A percentile compares a stretch with the other conserved stretches of the same genome.
phyloP scores from a whole-genome alignment of 305 asterid genomes.

The Fraxinus sp. region DNA sequence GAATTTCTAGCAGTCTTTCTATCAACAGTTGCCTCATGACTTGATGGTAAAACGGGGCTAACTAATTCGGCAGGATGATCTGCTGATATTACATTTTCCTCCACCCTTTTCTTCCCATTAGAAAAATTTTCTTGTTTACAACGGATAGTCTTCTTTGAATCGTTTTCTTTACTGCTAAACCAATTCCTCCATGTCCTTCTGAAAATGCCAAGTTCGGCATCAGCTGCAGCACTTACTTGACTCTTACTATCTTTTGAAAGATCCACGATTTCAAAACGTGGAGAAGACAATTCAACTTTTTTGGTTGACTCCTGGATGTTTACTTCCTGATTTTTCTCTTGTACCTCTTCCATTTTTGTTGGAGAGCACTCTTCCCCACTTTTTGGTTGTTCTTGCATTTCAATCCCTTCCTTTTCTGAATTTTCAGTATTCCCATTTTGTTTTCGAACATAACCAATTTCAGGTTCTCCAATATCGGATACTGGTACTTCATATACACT shows the following conservation, averaged over 20 bases:
- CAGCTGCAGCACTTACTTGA: slow-evolving; percentile 25
- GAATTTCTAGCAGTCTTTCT: slow-evolving; percentile 22
- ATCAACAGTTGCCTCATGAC: slow-evolving; percentile 33
- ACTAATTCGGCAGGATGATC: slow-evolving; percentile 24
- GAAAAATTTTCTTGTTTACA: slow-evolving; percentile 9
- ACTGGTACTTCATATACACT: slow-evolving; percentile 26
- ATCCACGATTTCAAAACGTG: slow-evolving; percentile 31
- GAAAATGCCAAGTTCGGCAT: slow-evolving; percentile 46
- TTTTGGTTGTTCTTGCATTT: slow-evolving; percentile 24
- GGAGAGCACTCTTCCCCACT: slow-evolving; percentile 21
- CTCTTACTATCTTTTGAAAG: slow-evolving; percentile 32
- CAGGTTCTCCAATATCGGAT: slow-evolving; percentile 28
- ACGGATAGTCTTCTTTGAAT: slow-evolving; percentile 18
- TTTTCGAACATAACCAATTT: slow-evolving; percentile 21
- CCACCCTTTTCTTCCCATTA: slow-evolving; percentile 25
- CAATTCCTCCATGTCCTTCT: slow-evolving; percentile 48
- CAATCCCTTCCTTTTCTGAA: slow-evolving; percentile 28
- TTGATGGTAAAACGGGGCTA: slow-evolving; percentile 39
- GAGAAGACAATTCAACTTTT: slow-evolving; percentile 32
- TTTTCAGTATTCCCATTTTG: slow-evolving; percentile 32
- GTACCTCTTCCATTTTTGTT: slow-evolving; percentile 26
- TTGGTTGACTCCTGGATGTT: slow-evolving; percentile 28
- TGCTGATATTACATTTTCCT: slow-evolving; percentile 24
- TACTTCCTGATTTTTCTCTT: slow-evolving; percentile 24
- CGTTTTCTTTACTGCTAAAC: slow-evolving; percentile 45